Base-by-base conservation (phyloP, 2,329 filamentous ascomycete species). In the Leptosphaerulina australis region DNA sequence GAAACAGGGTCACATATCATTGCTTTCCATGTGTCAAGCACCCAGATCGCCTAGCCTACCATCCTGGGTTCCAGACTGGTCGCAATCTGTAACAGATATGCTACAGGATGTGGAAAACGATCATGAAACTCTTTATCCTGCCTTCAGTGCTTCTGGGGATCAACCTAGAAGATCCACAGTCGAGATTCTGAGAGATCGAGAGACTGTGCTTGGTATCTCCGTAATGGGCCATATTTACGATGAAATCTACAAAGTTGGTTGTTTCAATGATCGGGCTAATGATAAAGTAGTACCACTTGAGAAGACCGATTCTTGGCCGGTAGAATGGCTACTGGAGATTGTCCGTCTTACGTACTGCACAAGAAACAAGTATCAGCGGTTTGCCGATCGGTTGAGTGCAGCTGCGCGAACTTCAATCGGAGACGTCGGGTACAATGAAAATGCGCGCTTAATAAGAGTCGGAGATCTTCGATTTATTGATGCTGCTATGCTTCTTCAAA, bases 31-130 rank as follows among this genome's bases (percentile, higher is more conserved):
- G 8, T 59, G 53, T 36, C 44, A 44, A 11, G 17, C 24, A 20
- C 28, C 33, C n/a, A 34, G 20, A 14, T 22, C 26, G 11, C 12
- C 20, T 25, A 21, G 26, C 11, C 36, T 58, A 14, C 51, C 50
- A 18, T 52, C 51, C 2, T 58, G 55, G 55, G 55, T 55, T 29
- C 47, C 47, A 17, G 55, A 58, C 28, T 59, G 50, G 56, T 50
- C 50, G 40, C 35, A 5, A 35, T 33, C 53, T n/a, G 15, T 56
- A 17, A 39, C 39, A 33, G 35, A 50, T 24, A 55, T 28, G 17
- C 25, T 59, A 33, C 56, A 59, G 44, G 46, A 52, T 18, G 46
- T 56, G 5, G n/a, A 45, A 33, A 24, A 35, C 12, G 53, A 59
- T 26, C 47, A 54, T 31, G 4, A 50, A 5, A 56, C 56, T 11